Evolutionary conservation across 2,329 filamentous ascomycete species (phyloP).

Genomic region (Xylaria sp.): DNA sequence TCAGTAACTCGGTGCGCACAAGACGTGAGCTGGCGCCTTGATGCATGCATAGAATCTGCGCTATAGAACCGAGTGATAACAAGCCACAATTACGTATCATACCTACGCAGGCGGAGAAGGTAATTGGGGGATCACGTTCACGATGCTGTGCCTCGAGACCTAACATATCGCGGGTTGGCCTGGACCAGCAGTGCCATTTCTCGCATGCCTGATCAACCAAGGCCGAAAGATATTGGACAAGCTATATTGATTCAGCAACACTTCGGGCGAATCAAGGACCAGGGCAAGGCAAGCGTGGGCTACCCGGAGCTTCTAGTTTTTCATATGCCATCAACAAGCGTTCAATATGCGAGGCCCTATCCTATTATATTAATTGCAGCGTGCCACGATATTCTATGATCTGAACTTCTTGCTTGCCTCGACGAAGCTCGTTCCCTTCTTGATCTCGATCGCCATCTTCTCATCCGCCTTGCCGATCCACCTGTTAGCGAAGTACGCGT

Average conservation of each 20-base stretch:
- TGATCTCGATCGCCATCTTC: conserved; percentile 55
- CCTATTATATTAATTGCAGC: background rate
- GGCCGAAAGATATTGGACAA: too few species aligned
- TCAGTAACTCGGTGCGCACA: too few species aligned
- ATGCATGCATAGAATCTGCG: too few species aligned
- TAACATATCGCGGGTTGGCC: background rate
- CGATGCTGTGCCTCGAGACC: background rate
- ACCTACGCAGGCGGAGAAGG: too few species aligned
- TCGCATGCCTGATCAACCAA: too few species aligned
- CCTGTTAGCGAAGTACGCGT: conserved; percentile 15
- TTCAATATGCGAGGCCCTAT: background rate
- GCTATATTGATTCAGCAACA: too few species aligned
- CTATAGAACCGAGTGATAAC: too few species aligned
- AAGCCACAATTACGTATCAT: too few species aligned
- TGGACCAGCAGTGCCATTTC: background rate
- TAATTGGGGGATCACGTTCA: too few species aligned
- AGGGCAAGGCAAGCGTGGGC: background rate
- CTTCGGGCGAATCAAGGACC: background rate
- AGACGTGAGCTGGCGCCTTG: too few species aligned
- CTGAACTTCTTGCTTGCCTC: conserved; percentile 59
- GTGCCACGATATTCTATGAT: conserved; percentile 17
- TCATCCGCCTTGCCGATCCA: conserved; percentile 50
- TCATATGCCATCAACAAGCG: background rate
- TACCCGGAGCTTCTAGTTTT: background rate
- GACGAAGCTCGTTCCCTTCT: conserved; percentile 56